Evolutionary conservation across 352 stramenopile species (phyloP).

Genomic region (Peronospora farinosa): DNA sequence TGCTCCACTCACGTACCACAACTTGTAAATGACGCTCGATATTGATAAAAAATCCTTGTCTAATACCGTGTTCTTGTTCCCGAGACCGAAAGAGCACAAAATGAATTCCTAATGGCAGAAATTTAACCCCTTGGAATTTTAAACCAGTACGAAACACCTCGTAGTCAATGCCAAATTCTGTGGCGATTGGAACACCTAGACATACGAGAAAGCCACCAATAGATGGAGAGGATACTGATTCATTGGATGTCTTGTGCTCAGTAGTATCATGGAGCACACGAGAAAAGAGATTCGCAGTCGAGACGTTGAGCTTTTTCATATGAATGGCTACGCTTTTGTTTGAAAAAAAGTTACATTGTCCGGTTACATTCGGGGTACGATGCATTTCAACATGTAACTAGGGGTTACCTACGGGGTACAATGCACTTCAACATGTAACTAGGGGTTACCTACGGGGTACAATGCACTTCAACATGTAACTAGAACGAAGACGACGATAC

Average conservation of each 20-base stretch:
- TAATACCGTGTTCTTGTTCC: conserved; percentile 74
- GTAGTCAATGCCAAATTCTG: conserved; percentile 84
- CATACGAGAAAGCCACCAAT: conserved; percentile 76
- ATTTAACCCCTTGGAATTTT: conserved; percentile 82
- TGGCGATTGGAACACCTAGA: conserved; percentile 67
- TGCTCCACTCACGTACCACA: conserved; percentile 69
- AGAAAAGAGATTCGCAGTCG: conserved; percentile 35
- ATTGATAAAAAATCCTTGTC: conserved; percentile 77
- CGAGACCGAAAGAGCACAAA: conserved; percentile 76
- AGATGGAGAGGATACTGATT: neutral
- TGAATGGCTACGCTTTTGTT: neutral
- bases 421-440: conserved; percentile 11
- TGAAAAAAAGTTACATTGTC: conserved; percentile 15
- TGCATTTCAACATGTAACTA: conserved; percentile 15
- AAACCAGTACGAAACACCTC: conserved; percentile 74
- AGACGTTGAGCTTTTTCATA: conserved; percentile 23
- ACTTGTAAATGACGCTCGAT: conserved; percentile 57
- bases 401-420: no score
- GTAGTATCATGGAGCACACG: conserved; percentile 25
- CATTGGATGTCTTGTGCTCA: conserved; percentile 2
- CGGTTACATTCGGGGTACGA: conserved; percentile 14
- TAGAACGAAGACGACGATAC: conserved; percentile 5
- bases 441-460: neutral
- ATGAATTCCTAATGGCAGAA: conserved; percentile 72
- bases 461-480: conserved; percentile 4